Evolutionary conservation across 1,284 basidiomycete genomes (phyloP).

Genomic region (Leccinum subrobustum): DNA sequence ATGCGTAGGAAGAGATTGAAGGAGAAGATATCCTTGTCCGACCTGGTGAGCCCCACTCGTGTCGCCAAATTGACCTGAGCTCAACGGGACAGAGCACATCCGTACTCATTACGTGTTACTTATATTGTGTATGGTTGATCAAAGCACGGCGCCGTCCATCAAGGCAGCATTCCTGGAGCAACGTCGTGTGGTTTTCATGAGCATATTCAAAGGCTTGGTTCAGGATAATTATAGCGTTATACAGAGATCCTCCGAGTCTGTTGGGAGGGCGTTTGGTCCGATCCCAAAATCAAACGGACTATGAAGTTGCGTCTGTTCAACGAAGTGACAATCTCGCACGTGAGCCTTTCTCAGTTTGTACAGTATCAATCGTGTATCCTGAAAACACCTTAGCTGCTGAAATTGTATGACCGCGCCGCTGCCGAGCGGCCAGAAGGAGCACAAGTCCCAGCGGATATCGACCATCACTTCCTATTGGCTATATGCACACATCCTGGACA

Average conservation of each 20-base stretch:
- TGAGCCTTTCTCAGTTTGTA: constrained; percentile 31
- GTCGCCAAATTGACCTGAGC: neutral
- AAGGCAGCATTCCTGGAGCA: constrained; percentile 69
- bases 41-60: constrained; percentile 47
- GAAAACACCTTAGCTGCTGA: constrained; percentile 49
- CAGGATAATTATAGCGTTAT: constrained; percentile 62
- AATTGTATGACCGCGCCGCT: constrained; percentile 62
- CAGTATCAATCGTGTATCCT: neutral
- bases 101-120: constrained; percentile 68
- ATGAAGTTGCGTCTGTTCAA: constrained; percentile 67
- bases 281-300: constrained; percentile 65
- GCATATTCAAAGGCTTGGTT: constrained; percentile 64
- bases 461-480: constrained; percentile 85
- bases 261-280: constrained; percentile 62
- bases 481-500: constrained; percentile 82
- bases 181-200: constrained; percentile 57
- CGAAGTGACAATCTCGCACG: constrained; percentile 61
- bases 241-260: constrained; percentile 57
- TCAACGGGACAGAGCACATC: constrained; percentile 42
- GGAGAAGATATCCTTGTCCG: constrained; percentile 43
- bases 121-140: constrained; percentile 65
- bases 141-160: constrained; percentile 43
- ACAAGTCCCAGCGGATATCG: constrained; percentile 73
- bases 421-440: constrained; percentile 53
- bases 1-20: constrained; percentile 59